Base-by-base conservation (phyloP, 345 rosid genomes). In the Aquilaria sinensis region DNA sequence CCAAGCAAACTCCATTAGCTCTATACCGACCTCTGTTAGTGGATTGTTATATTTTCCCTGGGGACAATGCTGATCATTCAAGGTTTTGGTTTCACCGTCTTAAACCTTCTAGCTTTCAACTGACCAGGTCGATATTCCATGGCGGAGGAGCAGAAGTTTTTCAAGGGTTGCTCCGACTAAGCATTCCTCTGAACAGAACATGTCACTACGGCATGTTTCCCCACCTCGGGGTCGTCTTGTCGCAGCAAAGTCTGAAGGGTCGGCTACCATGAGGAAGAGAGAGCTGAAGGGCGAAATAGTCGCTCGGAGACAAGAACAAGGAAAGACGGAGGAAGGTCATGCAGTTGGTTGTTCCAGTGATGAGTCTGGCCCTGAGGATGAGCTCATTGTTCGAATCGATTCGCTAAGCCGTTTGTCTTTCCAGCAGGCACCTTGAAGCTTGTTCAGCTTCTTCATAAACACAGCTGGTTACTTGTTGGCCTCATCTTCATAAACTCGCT, bases 371-470 rank as follows among this genome's bases (percentile, higher is more conserved):
- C 68, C 65, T 4, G 86, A 81, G 58, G 88, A 87, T 31, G 96
- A 84, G 61, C 61, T 75, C 45, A 60, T 84, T 0, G 83, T 84
- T 53, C 75, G 85, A 60, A 84, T 90, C 1, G 93, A 90, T 81
- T 88, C 97, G 0, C 96, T 91, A 0, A 90, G 89, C 69, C 67
- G 58, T 29, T 82, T 90, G 41, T 81, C 87, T 47, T 85, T 85
- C 68, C 79, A 50, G 12, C 77, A 72, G 9, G 74, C 69, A 58
- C 53, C 81, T 13, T 75, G 67, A 72, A 55, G 47, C 31, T 56
- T 45, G 30, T 56, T 57, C 9, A 10, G n/a, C 10, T 14, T 37
- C 43, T 37, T 37, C 43, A 5, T 5, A 37, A 37, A 37, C 43
- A 37, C 7, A 37, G 43, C 5, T 55, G 5, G 48, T 12, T 1